Base-by-base conservation (phyloP, 202 grass and related monocot species). In the Dendrocalamus latiflorus region DNA sequence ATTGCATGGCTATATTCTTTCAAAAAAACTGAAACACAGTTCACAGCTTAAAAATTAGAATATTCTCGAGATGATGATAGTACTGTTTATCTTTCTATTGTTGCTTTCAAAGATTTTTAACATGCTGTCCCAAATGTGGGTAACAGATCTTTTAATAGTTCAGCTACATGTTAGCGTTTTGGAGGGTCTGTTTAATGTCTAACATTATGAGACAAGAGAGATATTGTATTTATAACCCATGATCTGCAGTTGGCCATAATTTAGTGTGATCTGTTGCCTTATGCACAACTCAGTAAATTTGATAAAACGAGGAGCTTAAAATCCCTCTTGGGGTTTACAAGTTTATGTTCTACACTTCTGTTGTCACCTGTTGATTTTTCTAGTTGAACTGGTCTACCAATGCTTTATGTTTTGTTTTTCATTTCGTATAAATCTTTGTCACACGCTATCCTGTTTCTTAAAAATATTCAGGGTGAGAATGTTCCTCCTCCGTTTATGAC, bases 331-430 rank as follows among this genome's bases (percentile, higher is more conserved):
- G 49, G 47, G 17, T 79, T 74, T 88, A 71, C 30, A 43, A 12
- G 47, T 49, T 18, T 43, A 86, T 89, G 37, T 41, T 86, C 45
- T 75, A 21, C 59, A 18, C 17, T 91, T 78, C 2, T 90, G 6
- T 30, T 58, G 30, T 59, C 17, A 77, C 16, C 10, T 79, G 25
- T 63, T n/a, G n/a, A n/a, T n/a, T n/a, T n/a, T n/a, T n/a, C n/a
- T n/a, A n/a, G n/a, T n/a, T n/a, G n/a, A n/a, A n/a, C n/a, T n/a
- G n/a, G n/a, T n/a, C n/a, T n/a, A n/a, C n/a, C n/a, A n/a, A n/a
- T n/a, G n/a, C n/a, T n/a, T n/a, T n/a, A n/a, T n/a, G n/a, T n/a
- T n/a, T n/a, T n/a, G n/a, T n/a, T n/a, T n/a, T n/a, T n/a, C n/a
- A n/a, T n/a, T n/a, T n/a, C n/a, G n/a, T n/a, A n/a, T n/a, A n/a